Percentiles rank a stretch among this genome's conserved stretches.
Evolutionary conservation across 805 yeast species (phyloP).

Genomic region (Candida ficus): DNA sequence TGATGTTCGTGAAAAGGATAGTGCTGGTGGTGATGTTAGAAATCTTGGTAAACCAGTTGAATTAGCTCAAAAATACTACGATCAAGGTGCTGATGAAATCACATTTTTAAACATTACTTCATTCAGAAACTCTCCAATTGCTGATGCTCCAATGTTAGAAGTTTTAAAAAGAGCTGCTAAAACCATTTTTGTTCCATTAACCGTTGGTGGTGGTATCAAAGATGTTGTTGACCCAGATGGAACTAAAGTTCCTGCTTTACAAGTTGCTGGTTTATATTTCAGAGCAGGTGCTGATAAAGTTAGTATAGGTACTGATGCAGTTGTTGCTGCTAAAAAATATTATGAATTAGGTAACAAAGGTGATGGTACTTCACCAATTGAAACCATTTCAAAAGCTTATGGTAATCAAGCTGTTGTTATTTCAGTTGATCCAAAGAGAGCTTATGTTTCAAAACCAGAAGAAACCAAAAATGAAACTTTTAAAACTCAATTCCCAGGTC

Average conservation of each 20-base stretch:
- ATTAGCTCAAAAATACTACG: slow-evolving; percentile 82
- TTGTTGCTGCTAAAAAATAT: slow-evolving; percentile 79
- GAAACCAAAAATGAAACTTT: slow-evolving; percentile 61
- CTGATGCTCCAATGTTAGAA: slow-evolving; percentile 93
- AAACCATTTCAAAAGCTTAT: slow-evolving; percentile 84
- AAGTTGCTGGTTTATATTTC: slow-evolving; percentile 89
- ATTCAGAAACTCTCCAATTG: slow-evolving; percentile 88
- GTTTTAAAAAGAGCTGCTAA: slow-evolving; percentile 79
- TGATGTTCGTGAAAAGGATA: slow-evolving; percentile 80
- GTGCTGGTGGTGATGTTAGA: slow-evolving; percentile 60
- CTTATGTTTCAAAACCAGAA: slow-evolving; percentile 59
- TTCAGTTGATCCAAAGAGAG: slow-evolving; percentile 95
- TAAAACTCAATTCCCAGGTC: slow-evolving; percentile 64
- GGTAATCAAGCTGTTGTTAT: slow-evolving; percentile 98
- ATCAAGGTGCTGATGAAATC: slow-evolving; percentile 96
- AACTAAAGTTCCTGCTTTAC: slow-evolving; percentile 70
- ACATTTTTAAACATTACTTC: slow-evolving; percentile 94
- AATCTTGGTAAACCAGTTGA: slow-evolving; percentile 96
- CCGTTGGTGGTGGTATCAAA: slow-evolving; percentile 97
- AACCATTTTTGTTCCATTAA: slow-evolving; percentile 91
- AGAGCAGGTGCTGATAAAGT: slow-evolving; percentile 98
- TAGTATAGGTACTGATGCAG: slow-evolving; percentile 97
- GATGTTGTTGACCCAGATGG: slow-evolving; percentile 88
- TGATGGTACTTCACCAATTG: slow-evolving; percentile 83
- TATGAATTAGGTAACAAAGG: slow-evolving; percentile 53